Evolutionary conservation across 2,329 filamentous ascomycete genomes (phyloP), one percentile per base, ranked within the genome.

Genomic region (Sarocladiaceae sp.): DNA sequence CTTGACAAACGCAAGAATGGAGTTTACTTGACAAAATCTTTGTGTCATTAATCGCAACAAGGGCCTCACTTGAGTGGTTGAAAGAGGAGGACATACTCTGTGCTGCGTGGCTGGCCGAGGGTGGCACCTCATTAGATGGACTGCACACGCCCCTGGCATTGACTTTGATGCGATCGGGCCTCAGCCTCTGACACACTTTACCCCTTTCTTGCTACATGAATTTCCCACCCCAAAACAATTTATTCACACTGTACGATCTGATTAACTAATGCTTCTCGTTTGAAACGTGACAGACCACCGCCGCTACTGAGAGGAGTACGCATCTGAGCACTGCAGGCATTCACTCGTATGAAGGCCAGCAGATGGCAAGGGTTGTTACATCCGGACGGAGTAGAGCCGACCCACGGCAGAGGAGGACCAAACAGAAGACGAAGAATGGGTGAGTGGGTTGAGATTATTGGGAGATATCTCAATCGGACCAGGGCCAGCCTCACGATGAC

Each of bases 231-330:
- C 37, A 41, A 11, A 41, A 16, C 37, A 41, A 41, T 41, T 21
- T 41, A 41, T 41, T 27, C 37, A 41, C 21, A 27, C 37, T 41
- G 37, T 29, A 27, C 19, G 37, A 16, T 27, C 37, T 16, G 21
- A 19, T 27, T 43, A 32, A 24, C 40, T 43, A 43, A 43, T 43
- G n/a, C 29, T 21, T 32, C 29, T 13, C 33, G 23, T 20, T 43
- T 43, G 40, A 43, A 43, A 43, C 40, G 40, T 43, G 40, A 43
- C 40, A 43, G 40, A 43, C 10, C 40, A 43, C 23, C 40, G 40
- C 40, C 40, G 40, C 40, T 43, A 43, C 40, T 33, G 40, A 32
- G 40, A 40, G 16, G 33, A 43, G 40, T 33, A 27, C 26, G 18
- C 40, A 33, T 21, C 40, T 43, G 26, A 32, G 16, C 37, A 27